Evolutionary conservation across 2,329 filamentous ascomycete species (phyloP), one percentile per base, ranked within the genome.

Genomic region (Calycina marina): DNA sequence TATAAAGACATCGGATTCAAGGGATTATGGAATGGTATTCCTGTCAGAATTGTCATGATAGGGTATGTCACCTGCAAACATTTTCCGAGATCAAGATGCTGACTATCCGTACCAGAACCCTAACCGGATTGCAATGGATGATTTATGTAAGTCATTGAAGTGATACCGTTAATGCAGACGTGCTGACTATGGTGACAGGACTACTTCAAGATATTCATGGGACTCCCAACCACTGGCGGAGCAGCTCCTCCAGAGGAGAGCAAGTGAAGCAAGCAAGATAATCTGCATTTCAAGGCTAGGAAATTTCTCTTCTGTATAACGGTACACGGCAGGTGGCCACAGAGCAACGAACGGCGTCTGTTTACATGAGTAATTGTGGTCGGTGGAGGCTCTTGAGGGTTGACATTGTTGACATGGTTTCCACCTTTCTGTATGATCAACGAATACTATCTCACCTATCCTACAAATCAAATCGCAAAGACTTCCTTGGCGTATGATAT

Each of bases 1-100:
- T 93, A 93, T 61, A 71, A 67, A 49, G 80, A 92, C 22, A 90
- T 92, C 49, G 85, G 85, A 18, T 92, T 93, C 56, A 48, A 47
- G 11, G 86, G 86, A n/a, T 67, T 94, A 16, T 93, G 86, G 86
- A 93, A 92, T 50, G 86, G 86, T 6, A 60, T 94, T 27, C 77
- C 81, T 0, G 79, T 93, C 30, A 61, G 74, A 48, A 93, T 93
- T 50, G 74, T 93, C 50, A 93, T 93, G 85, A 38, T 34, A 22
- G 22, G 22, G n/a, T n/a, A n/a, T n/a, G n/a, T n/a, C n/a, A 22
- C 8, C 8, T 22, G n/a, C 20, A 22, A 8, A 22, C 20, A 22
- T 9, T 22, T 9, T 22, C 20, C 20, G n/a, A n/a, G n/a, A 8
- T n/a, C 20, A 22, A 9, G 20, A 8, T 22, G 8, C 2, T 22